Evolutionary conservation across 192 early-diverging fungal species (phyloP).

Genomic region (Pecoramyces ruminantium): DNA sequence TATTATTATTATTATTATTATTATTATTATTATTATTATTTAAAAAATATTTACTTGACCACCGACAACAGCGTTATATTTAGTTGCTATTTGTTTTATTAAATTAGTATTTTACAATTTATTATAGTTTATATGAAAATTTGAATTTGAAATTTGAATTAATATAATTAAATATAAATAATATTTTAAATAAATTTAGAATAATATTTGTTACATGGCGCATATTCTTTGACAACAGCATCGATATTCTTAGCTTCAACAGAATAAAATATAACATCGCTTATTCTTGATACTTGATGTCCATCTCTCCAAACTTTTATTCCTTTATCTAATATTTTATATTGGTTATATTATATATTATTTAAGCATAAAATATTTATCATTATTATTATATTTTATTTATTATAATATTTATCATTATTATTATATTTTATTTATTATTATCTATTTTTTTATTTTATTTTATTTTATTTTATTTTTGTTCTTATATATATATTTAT

Average conservation of each 20-base stretch:
- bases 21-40: too few species aligned
- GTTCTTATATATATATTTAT: too few species aligned
- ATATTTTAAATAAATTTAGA: too few species aligned
- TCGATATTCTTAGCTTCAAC: constrained; percentile 85
- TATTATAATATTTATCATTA: neutral
- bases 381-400: constrained; percentile 5
- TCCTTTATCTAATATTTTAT: constrained; percentile 12
- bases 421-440: neutral
- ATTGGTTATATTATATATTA: neutral
- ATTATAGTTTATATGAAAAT: too few species aligned
- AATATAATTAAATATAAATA: too few species aligned
- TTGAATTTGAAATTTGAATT: too few species aligned
- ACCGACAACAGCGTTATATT: constrained; percentile 68
- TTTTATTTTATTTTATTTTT: too few species aligned
- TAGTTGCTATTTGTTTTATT: constrained; percentile 50
- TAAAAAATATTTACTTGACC: constrained; percentile 37
- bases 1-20: too few species aligned
- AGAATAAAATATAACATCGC: constrained; percentile 85
- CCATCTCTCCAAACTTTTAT: constrained; percentile 64
- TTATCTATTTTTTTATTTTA: neutral
- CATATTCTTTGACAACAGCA: constrained; percentile 59
- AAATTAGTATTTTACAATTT: too few species aligned
- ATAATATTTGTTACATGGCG: too few species aligned
- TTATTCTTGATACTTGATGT: constrained; percentile 58
- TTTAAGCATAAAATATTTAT: too few species aligned